Base-by-base conservation (phyloP, 768 basidiomycete species). In the Phallus indusiatus region DNA sequence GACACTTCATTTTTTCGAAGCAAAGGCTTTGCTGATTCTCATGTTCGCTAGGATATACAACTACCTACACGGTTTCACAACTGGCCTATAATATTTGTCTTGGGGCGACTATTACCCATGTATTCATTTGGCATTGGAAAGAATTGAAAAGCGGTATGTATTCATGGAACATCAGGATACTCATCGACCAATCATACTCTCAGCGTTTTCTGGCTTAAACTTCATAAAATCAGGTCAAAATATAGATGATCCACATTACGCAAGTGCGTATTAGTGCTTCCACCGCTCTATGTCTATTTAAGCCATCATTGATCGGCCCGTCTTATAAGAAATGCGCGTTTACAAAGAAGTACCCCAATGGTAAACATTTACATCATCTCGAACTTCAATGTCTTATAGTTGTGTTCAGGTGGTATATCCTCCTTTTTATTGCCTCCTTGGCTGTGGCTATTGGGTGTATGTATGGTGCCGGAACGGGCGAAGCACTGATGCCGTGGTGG, bases 401-500 rank as follows among this genome's bases (percentile, higher is more conserved):
- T n/a, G n/a, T n/a, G n/a, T n/a, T n/a, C n/a, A 81, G 76, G 77
- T 80, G 74, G 65, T 82, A 82, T 61, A 67, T 68, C 1, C 36
- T 65, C 10, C 63, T 82, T 12, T 79, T 82, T 64, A 12, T 79
- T 16, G 65, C 71, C 5, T 78, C 79, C 0, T 64, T 82, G 22
- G 76, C 62, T 10, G 67, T 82, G 10, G 80, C 76, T 16, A 81
- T 82, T 56, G 80, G 79, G 24, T 69, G 72, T 64, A 67, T 54
- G 10, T 69, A 60, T 61, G 62, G 62, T 68, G 71, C 21, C 72
- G 72, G 21, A 62, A 66, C 68, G 28, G 72, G 74, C 3, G 66
- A 68, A 5, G 75, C 78, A 17, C 75, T 80, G 33, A 70, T 83
- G 63, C 81, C 81, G 6, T 77, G 76, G 50, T 83, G 80, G 80